These are phyloP conservation scores for Claviceps sp. DNA, from an alignment of 2,329 filamentous ascomycete genomes.

Conservation along the genomic window DNA sequence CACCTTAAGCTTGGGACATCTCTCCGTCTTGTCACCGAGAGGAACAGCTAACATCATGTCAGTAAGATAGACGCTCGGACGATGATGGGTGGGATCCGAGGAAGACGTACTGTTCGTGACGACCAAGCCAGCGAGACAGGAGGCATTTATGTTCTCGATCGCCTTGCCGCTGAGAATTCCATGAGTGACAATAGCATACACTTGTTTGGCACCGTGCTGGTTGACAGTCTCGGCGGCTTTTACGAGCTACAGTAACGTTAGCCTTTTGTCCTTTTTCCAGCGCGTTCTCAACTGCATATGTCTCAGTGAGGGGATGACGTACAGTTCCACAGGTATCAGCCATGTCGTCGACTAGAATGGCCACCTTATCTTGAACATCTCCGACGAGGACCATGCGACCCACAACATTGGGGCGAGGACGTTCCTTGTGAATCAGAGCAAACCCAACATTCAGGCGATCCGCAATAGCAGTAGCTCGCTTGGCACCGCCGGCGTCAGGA, in stretches of 20 bases:
- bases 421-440: conserved; percentile 93
- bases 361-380: conserved; percentile 78
- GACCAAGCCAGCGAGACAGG: conserved; percentile 63
- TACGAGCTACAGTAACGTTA: conserved; percentile 25
- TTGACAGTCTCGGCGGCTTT: conserved; percentile 87
- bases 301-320: conserved; percentile 5
- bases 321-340: conserved; percentile 84
- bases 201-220: conserved; percentile 72
- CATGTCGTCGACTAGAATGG: conserved; percentile 97
- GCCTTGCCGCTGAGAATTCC: conserved; percentile 82
- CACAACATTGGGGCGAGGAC: conserved; percentile 72
- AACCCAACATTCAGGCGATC: conserved; percentile 84
- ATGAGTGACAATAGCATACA: conserved; percentile 91
- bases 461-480: conserved; percentile 84
- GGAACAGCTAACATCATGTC: conserved; percentile 21
- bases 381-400: conserved; percentile 90
- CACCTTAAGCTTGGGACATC: conserved; percentile 69
- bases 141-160: conserved; percentile 72
- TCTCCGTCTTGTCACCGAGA: conserved; percentile 62
- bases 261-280: background rate
- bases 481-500: conserved; percentile 88
- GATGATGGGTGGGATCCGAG: background rate
- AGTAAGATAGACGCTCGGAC: conserved; percentile 7
- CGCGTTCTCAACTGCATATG: background rate
- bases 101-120: conserved; percentile 68